A percentile compares a stretch with the other conserved stretches of the same genome.
Evolutionary conservation across 202 grass and related monocot species (phyloP).

Genomic region (Brachypodium distachyon): DNA sequence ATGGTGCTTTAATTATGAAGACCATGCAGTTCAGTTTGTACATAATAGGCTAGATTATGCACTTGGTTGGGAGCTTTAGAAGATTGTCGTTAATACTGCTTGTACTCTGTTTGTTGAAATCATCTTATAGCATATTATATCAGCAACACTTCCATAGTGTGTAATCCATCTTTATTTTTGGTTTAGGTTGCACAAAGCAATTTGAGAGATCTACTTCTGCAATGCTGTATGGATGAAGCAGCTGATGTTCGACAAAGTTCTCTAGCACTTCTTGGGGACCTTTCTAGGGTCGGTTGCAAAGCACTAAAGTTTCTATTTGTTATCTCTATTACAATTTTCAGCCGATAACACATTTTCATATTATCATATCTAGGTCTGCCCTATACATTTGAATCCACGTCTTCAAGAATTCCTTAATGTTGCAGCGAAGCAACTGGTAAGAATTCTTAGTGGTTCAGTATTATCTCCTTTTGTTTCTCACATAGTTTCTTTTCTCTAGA

Average conservation of each 20-base stretch:
- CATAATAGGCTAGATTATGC: neutral
- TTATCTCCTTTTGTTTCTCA: constrained; percentile 30
- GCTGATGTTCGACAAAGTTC: constrained; percentile 97
- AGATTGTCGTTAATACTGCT: neutral
- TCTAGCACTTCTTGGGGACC: constrained; percentile 89
- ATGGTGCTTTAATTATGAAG: neutral
- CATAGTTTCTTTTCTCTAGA: constrained; percentile 38
- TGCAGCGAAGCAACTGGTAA: constrained; percentile 93
- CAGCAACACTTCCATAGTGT: constrained; percentile 1
- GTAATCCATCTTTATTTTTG: constrained; percentile 2
- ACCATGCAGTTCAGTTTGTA: neutral
- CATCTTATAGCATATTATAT: neutral
- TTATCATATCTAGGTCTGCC: constrained; percentile 60
- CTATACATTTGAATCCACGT: constrained; percentile 71
- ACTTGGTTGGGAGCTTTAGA: neutral
- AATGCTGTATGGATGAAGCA: constrained; percentile 89
- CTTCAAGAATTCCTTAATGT: constrained; percentile 87
- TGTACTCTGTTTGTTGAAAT: neutral
- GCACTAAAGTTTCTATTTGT: constrained; percentile 1
- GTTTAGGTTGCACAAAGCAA: constrained; percentile 85
- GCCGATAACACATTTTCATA: constrained; percentile 6
- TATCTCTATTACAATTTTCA: neutral
- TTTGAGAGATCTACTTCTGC: constrained; percentile 88
- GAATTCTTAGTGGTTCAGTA: neutral
- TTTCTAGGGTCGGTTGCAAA: constrained; percentile 75